Base-by-base conservation (phyloP, 2,329 filamentous ascomycete genomes). In the Ophiognomonia clavigignenti-juglandacearum region DNA sequence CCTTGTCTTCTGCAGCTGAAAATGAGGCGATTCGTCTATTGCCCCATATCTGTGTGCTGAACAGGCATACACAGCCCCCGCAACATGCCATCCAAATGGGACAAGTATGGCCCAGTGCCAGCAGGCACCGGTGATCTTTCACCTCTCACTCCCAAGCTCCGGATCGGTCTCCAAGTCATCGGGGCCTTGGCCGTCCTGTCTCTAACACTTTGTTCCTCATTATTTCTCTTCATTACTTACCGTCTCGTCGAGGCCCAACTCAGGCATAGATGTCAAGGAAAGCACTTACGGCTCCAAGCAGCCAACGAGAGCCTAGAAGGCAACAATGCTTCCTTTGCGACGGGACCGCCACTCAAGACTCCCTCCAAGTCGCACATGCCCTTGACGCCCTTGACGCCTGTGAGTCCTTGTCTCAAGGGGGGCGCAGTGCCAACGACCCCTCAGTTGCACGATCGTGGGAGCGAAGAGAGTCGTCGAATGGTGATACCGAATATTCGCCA, bases 151-250 rank as follows among this genome's bases (percentile, higher is more conserved):
- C 37, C 40, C 29, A 20, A 35, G 14, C 38, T 47, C 9, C 24
- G 29, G 18, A 23, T 14, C 13, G 44, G 44, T 4, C 44, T 47
- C 16, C 26, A 39, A 13, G 18, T 41, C 18, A 47, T 47, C 20
- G 44, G 44, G 22, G 22, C 27, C 2, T 26, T 47, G 8, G 38
- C 44, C 16, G 38, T 41, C 2, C 8, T 41, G 22, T 47, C 44
- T 2, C 27, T 47, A 3, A 42, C 41, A 5, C 19, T 47, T 4
- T 47, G 44, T 31, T 41, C 44, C 9, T 35, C 37, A 16, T 22
- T 47, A 2, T 47, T 47, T 23, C 37, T 39, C 13, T 47, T 47
- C 23, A 47, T 47, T 9, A 47, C 37, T 8, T 47, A 37, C 38
- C 44, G 44, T 20, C 37, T 47, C 31, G 36, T 47, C 23, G 22